Percentiles rank a stretch among this genome's conserved stretches.
phyloP scores from a whole-genome alignment of 2,329 filamentous ascomycete species.

The Catunica adiposa region DNA sequence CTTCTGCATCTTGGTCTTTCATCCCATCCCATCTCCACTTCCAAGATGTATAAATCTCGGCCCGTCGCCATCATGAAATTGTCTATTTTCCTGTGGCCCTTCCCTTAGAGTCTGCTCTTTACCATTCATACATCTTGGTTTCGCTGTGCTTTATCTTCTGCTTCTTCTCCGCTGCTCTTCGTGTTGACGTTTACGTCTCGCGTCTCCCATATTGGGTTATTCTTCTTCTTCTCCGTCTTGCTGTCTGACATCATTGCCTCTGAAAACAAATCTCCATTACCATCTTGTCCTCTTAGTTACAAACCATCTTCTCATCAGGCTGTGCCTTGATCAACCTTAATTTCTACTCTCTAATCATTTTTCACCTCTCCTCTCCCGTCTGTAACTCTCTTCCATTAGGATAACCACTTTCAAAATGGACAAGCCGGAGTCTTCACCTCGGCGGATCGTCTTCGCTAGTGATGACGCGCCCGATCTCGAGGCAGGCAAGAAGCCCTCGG shows the following conservation, averaged over 20 bases:
- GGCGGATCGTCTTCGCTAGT: conserved; percentile 8
- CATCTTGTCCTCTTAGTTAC: background rate
- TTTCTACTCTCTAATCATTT: background rate
- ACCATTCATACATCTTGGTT: background rate
- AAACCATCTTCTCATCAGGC: background rate
- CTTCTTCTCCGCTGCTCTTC: conserved; percentile 3
- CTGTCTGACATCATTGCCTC: background rate
- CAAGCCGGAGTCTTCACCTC: conserved; percentile 3
- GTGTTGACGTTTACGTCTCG: conserved; percentile 13
- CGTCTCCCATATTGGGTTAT: conserved; percentile 8
- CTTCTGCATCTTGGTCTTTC: background rate
- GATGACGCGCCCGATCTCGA: conserved; percentile 8
- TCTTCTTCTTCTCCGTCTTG: background rate
- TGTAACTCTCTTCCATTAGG: background rate
- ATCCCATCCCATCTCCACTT: background rate
- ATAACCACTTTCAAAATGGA: conserved; percentile 2
- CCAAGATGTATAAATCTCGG: background rate
- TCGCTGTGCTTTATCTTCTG: conserved; percentile 9
- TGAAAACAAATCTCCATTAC: background rate
- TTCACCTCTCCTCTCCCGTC: background rate
- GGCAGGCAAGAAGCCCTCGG: conserved; percentile 4
- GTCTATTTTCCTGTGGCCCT: background rate
- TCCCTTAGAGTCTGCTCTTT: background rate
- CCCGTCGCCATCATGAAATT: background rate
- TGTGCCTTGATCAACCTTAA: background rate